A percentile compares a stretch with the other conserved stretches of the same genome.
phyloP scores from a whole-genome alignment of 306 rosid species.

The Crataegus laevigata region DNA sequence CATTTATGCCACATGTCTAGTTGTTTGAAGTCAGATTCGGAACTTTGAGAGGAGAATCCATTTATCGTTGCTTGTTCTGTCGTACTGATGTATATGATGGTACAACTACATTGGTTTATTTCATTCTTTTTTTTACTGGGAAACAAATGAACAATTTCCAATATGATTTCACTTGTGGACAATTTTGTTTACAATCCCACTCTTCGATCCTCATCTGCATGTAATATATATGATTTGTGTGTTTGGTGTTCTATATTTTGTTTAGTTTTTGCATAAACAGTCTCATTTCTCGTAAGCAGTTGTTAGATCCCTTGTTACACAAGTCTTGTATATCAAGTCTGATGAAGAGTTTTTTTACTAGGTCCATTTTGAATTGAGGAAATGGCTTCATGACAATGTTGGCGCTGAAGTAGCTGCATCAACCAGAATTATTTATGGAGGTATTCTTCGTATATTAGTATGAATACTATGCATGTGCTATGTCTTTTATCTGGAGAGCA shows the following conservation, averaged over 20 bases:
- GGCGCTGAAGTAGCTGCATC: slow-evolving; percentile 60
- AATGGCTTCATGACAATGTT: slow-evolving; percentile 60
- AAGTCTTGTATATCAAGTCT: neutral
- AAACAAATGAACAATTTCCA: neutral
- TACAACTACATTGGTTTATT: neutral
- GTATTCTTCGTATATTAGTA: slow-evolving; percentile 24
- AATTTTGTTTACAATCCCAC: neutral
- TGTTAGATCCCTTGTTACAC: neutral
- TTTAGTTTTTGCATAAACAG: neutral
- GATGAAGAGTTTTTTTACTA: neutral
- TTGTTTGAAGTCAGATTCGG: neutral
- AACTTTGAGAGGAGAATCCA: neutral
- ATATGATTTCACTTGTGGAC: neutral
- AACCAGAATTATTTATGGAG: slow-evolving; percentile 85
- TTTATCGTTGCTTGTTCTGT: neutral
- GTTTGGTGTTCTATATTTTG: neutral
- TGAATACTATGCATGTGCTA: neutral
- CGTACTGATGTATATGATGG: neutral
- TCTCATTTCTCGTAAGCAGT: neutral
- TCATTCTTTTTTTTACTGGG: neutral
- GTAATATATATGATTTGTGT: neutral
- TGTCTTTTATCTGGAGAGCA: neutral
- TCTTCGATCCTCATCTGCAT: neutral
- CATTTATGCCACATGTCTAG: neutral
- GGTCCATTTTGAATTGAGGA: slow-evolving; percentile 87